Percentiles rank a stretch among this genome's conserved stretches.
Evolutionary conservation across 495 filamentous ascomycete species (phyloP).

Genomic region (Aspergillus ostianus): DNA sequence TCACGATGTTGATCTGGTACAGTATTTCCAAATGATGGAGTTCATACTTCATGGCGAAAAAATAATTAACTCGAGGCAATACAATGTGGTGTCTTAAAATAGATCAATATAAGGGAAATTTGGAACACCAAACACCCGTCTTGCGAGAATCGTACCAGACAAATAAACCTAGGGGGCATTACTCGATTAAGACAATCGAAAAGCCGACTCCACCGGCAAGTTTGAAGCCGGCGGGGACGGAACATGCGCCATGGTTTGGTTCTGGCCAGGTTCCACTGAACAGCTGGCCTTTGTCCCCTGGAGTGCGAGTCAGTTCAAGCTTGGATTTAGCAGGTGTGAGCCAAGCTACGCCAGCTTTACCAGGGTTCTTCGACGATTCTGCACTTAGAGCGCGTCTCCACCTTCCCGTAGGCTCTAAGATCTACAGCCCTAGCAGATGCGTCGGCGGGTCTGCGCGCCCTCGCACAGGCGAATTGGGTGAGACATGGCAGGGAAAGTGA

Average conservation of each 20-base stretch:
- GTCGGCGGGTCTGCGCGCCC: too few species aligned
- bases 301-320: background rate
- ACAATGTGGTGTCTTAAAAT: background rate
- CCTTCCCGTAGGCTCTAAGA: background rate
- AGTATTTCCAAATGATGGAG: too few species aligned
- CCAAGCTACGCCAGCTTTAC: background rate
- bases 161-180: background rate
- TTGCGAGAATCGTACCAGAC: background rate
- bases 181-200: background rate
- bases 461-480: background rate
- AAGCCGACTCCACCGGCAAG: background rate
- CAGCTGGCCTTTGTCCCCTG: background rate
- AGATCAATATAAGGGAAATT: background rate
- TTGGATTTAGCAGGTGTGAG: background rate
- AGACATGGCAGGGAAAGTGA: background rate
- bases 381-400: background rate
- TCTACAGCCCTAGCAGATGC: background rate
- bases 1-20: too few species aligned
- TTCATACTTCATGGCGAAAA: too few species aligned
- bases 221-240: background rate
- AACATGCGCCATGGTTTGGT: background rate
- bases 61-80: background rate
- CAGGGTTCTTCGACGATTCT: background rate
- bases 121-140: background rate
- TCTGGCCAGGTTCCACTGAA: background rate